A percentile compares a stretch with the other conserved stretches of the same genome.
These are phyloP conservation scores for Solanum aculeatissimum DNA, from an alignment of 305 asterid species.

Conservation along the genomic window DNA sequence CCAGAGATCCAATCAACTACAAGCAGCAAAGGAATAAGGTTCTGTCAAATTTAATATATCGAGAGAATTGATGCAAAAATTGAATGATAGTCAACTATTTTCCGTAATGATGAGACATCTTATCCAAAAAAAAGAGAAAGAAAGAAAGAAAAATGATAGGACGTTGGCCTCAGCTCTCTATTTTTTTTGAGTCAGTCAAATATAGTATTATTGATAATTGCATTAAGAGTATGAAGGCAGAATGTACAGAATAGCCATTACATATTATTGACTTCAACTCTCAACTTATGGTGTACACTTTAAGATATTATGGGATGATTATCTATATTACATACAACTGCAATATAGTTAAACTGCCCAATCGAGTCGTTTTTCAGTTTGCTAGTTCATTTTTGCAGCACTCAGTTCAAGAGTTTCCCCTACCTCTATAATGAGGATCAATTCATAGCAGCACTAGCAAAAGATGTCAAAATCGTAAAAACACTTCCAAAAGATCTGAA, in stretches of 20 bases:
- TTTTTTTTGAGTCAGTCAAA: background rate
- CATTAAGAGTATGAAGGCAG: background rate
- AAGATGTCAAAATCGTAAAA: slow-evolving; percentile 71
- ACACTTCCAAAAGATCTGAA: slow-evolving; percentile 89
- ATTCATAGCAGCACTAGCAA: slow-evolving; percentile 61
- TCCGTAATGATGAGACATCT: background rate
- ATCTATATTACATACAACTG: background rate
- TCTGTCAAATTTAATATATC: background rate
- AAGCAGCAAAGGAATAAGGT: slow-evolving; percentile 98
- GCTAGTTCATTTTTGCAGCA: slow-evolving; percentile 38
- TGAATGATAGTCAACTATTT: background rate
- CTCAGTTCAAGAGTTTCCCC: slow-evolving; percentile 95
- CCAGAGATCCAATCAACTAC: slow-evolving; percentile 98
- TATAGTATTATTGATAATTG: background rate
- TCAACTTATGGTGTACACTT: background rate
- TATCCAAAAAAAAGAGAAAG: background rate
- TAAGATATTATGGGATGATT: background rate
- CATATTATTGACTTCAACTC: background rate
- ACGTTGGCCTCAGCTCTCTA: background rate
- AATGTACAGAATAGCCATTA: background rate
- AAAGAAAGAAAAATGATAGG: background rate
- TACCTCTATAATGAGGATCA: slow-evolving; percentile 88
- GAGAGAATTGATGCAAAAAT: background rate
- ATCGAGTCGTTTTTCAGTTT: background rate
- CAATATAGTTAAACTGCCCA: background rate